These are phyloP conservation scores for Thermothielavioides terrestris DNA, from an alignment of 495 filamentous ascomycete species.

Conservation along the genomic window DNA sequence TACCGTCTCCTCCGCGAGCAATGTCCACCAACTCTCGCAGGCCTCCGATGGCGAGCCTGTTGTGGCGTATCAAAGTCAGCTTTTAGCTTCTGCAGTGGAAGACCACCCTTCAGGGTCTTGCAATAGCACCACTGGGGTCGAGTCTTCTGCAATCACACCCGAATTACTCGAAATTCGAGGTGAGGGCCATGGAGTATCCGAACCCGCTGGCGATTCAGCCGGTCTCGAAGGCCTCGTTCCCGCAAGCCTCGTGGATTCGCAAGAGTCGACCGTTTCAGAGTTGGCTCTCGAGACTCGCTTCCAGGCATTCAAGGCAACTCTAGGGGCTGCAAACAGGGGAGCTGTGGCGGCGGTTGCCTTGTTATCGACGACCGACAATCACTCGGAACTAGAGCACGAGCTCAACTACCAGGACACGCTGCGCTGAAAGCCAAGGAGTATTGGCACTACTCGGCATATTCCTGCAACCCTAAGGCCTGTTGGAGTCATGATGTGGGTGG, in stretches of 20 bases:
- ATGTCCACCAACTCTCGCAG: background rate
- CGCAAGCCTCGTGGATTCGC: constrained; percentile 17
- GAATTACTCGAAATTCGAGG: background rate
- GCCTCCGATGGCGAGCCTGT: background rate
- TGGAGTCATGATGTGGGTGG: too few relatives aligned
- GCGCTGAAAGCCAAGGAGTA: too few relatives aligned
- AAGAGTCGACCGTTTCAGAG: constrained; percentile 23
- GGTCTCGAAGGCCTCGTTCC: background rate
- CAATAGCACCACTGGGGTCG: too few relatives aligned
- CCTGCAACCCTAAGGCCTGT: too few relatives aligned
- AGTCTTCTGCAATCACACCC: background rate
- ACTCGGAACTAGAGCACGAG: constrained; percentile 27
- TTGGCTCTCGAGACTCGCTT: constrained; percentile 23
- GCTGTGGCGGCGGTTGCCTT: constrained; percentile 20
- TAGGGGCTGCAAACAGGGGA: constrained; percentile 19
- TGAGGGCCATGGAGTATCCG: background rate
- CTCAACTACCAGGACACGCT: constrained; percentile 15
- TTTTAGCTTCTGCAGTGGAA: too few relatives aligned
- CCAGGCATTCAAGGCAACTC: constrained; percentile 22
- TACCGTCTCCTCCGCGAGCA: constrained; percentile 9
- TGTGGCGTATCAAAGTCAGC: background rate
- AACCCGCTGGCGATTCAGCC: background rate
- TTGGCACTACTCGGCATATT: too few relatives aligned
- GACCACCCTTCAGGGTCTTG: too few relatives aligned
- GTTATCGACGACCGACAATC: constrained; percentile 32